These are phyloP conservation scores for Paxillus rubicundulus DNA, from an alignment of 768 basidiomycete genomes.

Conservation along the genomic window DNA sequence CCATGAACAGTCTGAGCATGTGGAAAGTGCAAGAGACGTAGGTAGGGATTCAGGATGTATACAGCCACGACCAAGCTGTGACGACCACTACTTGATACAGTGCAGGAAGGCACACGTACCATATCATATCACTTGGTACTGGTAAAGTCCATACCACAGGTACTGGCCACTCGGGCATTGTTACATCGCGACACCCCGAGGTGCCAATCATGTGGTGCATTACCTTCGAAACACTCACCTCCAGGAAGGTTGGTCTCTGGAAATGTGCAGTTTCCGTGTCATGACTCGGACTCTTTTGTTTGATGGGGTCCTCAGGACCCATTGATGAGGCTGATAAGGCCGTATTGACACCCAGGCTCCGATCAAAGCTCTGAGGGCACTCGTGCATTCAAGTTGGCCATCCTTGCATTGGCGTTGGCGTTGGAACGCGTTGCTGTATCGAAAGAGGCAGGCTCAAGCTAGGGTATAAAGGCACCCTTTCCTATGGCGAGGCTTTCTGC, in stretches of 20 bases:
- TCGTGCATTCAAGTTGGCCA: background rate
- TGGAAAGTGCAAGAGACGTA: conserved; percentile 46
- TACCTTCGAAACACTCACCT: background rate
- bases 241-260: background rate
- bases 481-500: background rate
- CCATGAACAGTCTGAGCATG: background rate
- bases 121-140: conserved; percentile 62
- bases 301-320: background rate
- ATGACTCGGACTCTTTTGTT: background rate
- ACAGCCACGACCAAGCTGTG: conserved; percentile 63
- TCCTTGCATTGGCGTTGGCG: background rate
- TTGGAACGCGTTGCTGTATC: background rate
- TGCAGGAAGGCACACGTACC: conserved; percentile 66
- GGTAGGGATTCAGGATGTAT: conserved; percentile 88
- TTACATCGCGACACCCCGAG: background rate
- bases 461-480: conserved; percentile 2
- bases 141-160: conserved; percentile 68
- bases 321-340: background rate
- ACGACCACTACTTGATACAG: conserved; percentile 43
- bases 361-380: too few species aligned
- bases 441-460: background rate
- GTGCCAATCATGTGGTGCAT: background rate
- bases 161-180: conserved; percentile 22
- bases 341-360: background rate
- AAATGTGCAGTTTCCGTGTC: background rate